These are phyloP conservation scores for Pholiota microspora DNA, from an alignment of 768 basidiomycete species.

Conservation along the genomic window DNA sequence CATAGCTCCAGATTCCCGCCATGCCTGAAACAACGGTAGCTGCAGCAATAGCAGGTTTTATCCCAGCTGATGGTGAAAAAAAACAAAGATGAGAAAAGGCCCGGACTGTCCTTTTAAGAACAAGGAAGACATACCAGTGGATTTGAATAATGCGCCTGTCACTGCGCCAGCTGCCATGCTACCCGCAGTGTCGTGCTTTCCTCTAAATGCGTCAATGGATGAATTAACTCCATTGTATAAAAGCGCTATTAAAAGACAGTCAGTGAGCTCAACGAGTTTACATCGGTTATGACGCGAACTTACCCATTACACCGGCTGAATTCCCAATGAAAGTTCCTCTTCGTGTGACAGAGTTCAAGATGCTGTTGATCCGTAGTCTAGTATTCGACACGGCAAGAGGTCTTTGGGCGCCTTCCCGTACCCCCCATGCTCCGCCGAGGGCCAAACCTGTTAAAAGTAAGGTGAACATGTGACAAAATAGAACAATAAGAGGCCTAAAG, in stretches of 20 bases:
- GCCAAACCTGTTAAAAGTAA: constrained; percentile 77
- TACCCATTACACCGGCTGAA: constrained; percentile 96
- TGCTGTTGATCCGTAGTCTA: constrained; percentile 91
- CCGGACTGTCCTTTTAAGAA: constrained; percentile 22
- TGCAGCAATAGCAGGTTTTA: constrained; percentile 85
- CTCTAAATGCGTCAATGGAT: constrained; percentile 82
- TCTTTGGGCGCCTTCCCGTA: constrained; percentile 89
- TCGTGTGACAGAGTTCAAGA: constrained; percentile 95
- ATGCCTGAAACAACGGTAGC: constrained; percentile 86
- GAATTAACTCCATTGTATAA: constrained; percentile 97
- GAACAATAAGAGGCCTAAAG: constrained; percentile 79
- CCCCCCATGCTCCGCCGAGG: constrained; percentile 93
- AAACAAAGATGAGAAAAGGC: constrained; percentile 35
- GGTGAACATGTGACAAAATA: constrained; percentile 76
- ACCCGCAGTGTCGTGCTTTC: constrained; percentile 88
- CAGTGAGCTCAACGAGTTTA: constrained; percentile 31
- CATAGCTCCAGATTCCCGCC: constrained; percentile 93
- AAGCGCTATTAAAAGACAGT: constrained; percentile 64
- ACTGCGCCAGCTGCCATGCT: constrained; percentile 91
- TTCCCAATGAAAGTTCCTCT: constrained; percentile 98
- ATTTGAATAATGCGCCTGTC: constrained; percentile 91
- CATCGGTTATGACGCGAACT: constrained; percentile 39
- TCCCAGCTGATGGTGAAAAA: constrained; percentile 72
- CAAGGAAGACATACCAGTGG: constrained; percentile 70
- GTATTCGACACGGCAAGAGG: constrained; percentile 84